These are phyloP conservation scores for Proliferodiscus dingleyae DNA, from an alignment of 2,329 filamentous ascomycete genomes.

Conservation along the genomic window DNA sequence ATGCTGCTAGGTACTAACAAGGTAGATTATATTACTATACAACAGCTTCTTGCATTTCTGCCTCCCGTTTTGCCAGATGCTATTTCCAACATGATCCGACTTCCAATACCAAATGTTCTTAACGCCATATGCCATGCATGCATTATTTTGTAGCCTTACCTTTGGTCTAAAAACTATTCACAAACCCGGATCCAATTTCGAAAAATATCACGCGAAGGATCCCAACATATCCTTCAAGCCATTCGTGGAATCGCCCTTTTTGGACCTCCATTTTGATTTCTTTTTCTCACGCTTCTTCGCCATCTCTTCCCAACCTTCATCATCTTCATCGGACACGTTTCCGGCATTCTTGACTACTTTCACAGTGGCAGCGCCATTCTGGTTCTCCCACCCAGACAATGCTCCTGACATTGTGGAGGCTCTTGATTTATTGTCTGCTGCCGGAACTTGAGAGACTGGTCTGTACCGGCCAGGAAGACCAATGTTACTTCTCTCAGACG, in stretches of 20 bases:
- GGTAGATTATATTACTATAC: constrained; percentile 15
- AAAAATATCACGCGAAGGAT: constrained; percentile 22
- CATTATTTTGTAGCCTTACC: constrained; percentile 12
- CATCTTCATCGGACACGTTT: constrained; percentile 53
- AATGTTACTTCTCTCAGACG: constrained; percentile 90
- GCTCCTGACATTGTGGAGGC: constrained; percentile 30
- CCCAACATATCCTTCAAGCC: constrained; percentile 30
- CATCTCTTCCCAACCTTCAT: constrained; percentile 68
- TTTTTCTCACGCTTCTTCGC: constrained; percentile 65
- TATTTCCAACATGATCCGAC: constrained; percentile 13
- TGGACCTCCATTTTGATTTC: constrained; percentile 59
- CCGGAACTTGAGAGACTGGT: constrained; percentile 67
- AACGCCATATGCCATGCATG: constrained; percentile 26
- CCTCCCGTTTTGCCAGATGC: constrained; percentile 1
- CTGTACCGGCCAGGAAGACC: constrained; percentile 87
- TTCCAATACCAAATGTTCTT: constrained; percentile 20
- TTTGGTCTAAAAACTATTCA: constrained; percentile 12
- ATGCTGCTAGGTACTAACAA: not conserved
- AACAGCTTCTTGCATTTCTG: constrained; percentile 4
- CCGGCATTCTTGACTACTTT: constrained; percentile 37
- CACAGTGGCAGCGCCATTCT: constrained; percentile 37
- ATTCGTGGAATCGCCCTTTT: constrained; percentile 40
- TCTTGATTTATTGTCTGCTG: constrained; percentile 30
- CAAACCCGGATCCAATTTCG: not conserved
- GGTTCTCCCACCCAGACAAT: constrained; percentile 27